Conservation (phyloP, 2,329 filamentous ascomycete species). For the Nigrospora oryzae region DNA sequence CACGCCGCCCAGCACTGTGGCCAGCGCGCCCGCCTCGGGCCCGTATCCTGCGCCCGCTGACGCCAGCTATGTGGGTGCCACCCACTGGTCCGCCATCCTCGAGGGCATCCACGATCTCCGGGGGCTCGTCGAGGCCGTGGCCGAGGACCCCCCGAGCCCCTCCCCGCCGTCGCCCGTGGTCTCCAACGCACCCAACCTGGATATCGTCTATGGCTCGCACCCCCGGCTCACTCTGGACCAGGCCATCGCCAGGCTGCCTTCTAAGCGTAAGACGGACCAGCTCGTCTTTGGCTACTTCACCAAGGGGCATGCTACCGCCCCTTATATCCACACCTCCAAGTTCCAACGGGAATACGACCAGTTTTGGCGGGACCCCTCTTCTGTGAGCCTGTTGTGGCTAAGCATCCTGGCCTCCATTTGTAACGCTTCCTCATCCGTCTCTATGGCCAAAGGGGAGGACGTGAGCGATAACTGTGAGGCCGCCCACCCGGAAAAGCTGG, state of each 20-base stretch:
- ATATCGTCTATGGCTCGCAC: slow-evolving; percentile 18
- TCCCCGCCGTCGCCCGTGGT: slow-evolving; percentile 14
- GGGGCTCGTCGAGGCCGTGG: slow-evolving; percentile 19
- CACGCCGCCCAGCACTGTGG: slow-evolving; percentile 13
- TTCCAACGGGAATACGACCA: slow-evolving; percentile 39
- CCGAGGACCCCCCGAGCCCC: slow-evolving; percentile 13
- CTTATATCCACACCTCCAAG: slow-evolving; percentile 27
- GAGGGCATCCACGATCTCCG: slow-evolving; percentile 26
- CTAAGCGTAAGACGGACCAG: slow-evolving; percentile 18
- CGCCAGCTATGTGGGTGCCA: slow-evolving; percentile 22
- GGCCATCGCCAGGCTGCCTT: slow-evolving; percentile 20
- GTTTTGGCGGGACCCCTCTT: slow-evolving; percentile 33
- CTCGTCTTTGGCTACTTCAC: slow-evolving; percentile 25
- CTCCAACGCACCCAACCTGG: slow-evolving; percentile 13
- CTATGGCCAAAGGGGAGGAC: slow-evolving; percentile 18
- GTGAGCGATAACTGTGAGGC: slow-evolving; percentile 13
- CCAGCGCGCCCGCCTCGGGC: slow-evolving; percentile 2
- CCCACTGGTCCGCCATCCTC: slow-evolving; percentile 25
- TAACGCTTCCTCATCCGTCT: slow-evolving; percentile 28
- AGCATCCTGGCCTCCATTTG: slow-evolving; percentile 41
- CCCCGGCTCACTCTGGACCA: slow-evolving; percentile 21
- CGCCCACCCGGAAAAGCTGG: slow-evolving; percentile 20
- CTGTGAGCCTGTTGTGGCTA: slow-evolving; percentile 36
- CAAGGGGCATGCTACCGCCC: slow-evolving; percentile 21
- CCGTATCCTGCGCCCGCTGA: slow-evolving; percentile 12